Conservation (phyloP, 1,284 basidiomycete genomes). For the Ustilago esculenta region DNA sequence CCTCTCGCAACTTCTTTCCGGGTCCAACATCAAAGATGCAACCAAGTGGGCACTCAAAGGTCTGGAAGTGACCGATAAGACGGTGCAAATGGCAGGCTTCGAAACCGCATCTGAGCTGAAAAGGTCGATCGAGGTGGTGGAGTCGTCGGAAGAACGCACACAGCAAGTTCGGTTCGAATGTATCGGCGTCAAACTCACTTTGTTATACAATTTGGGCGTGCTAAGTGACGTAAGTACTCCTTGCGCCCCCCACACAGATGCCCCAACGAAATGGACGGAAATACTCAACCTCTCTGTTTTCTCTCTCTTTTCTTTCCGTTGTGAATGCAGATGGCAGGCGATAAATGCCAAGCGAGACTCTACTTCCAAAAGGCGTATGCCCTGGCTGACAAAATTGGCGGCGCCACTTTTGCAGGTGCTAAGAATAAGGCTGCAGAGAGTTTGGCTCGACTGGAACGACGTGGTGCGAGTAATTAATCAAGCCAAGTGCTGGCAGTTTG, state of each 20-base stretch:
- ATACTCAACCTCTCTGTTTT: too few species aligned
- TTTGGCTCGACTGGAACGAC: constrained; percentile 36
- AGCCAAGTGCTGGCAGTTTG: too few species aligned
- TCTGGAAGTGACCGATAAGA: constrained; percentile 57
- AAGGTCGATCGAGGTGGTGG: constrained; percentile 17
- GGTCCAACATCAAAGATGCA: constrained; percentile 49
- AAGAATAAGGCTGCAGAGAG: constrained; percentile 38
- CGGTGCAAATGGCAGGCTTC: constrained; percentile 54
- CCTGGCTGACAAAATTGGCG: constrained; percentile 26
- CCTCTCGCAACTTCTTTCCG: constrained; percentile 60
- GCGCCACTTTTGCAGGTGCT: constrained; percentile 16
- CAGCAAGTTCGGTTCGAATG: constrained; percentile 56
- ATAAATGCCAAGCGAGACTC: constrained; percentile 48
- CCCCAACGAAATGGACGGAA: too few species aligned
- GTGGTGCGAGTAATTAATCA: constrained; percentile 14
- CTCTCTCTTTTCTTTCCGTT: background rate
- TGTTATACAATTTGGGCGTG: constrained; percentile 63
- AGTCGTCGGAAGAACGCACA: constrained; percentile 40
- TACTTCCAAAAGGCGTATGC: constrained; percentile 53
- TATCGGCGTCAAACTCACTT: constrained; percentile 57
- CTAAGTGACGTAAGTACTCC: constrained; percentile 31
- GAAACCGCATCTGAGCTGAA: constrained; percentile 5
- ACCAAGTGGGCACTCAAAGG: constrained; percentile 63
- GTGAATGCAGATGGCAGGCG: constrained; percentile 26
- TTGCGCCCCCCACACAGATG: too few species aligned